These are phyloP conservation scores for Liquidambar formosana DNA, from an alignment of 164 flowering plant species.

Conservation along the genomic window DNA sequence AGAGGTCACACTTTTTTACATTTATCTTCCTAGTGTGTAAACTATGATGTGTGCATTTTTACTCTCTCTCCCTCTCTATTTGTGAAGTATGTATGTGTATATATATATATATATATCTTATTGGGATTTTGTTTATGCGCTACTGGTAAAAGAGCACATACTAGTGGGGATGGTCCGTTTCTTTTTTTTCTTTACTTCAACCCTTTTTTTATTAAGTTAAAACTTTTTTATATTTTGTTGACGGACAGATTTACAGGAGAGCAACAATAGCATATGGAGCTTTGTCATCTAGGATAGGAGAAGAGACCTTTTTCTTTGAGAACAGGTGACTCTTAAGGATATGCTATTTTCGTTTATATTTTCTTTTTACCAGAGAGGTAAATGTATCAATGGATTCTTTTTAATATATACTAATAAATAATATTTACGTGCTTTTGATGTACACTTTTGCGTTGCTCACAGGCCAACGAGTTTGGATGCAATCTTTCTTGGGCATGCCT, in stretches of 20 bases:
- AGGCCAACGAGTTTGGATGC: conserved; percentile 98
- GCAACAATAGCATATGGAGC: conserved; percentile 76
- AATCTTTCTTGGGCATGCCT: conserved; percentile 69
- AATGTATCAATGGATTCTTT: not conserved
- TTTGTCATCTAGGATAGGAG: conserved; percentile 71
- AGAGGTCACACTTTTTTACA: conserved; percentile 48
- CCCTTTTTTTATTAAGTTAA: not conserved
- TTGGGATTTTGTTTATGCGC: not conserved
- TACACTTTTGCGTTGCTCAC: conserved; percentile 14
- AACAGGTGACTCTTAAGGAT: conserved; percentile 44
- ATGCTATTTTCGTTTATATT: not conserved
- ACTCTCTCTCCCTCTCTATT: not conserved
- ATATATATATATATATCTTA: not conserved
- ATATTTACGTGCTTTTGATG: not conserved
- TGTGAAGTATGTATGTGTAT: not conserved
- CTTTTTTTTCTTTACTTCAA: not conserved
- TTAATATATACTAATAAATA: not conserved
- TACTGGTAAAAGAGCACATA: not conserved
- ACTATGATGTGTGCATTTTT: not conserved
- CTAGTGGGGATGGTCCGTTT: not conserved
- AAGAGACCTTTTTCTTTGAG: conserved; percentile 65
- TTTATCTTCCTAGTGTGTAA: conserved; percentile 2
- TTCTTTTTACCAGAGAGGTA: not conserved
- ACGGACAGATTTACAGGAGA: conserved; percentile 68
- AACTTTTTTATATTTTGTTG: not conserved